Percentiles rank a stretch among this genome's conserved stretches.
Conservation (phyloP, 805 yeast species). For the Sugiyamaella boreocaroliniensis region DNA sequence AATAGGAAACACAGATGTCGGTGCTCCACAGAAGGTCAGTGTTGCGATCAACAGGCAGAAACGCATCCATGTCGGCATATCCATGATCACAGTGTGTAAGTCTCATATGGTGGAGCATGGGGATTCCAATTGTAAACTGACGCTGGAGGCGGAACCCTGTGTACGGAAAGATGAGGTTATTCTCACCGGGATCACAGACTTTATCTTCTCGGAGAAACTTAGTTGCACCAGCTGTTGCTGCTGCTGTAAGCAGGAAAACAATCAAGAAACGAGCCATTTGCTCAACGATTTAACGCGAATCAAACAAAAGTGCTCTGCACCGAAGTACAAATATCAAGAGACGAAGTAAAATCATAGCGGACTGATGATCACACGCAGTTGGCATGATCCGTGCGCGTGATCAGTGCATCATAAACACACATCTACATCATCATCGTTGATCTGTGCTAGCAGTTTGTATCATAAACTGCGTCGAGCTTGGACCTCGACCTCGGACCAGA, state of each 20-base stretch:
- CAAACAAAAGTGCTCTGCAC: too few relatives aligned
- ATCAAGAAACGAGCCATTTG: too few relatives aligned
- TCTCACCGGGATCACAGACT: conserved; percentile 33
- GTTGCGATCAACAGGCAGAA: conserved; percentile 29
- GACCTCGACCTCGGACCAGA: conserved; percentile 17
- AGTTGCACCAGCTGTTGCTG: conserved; percentile 9
- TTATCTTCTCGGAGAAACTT: conserved; percentile 29
- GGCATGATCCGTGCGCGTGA: too few relatives aligned
- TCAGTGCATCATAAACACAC: too few relatives aligned
- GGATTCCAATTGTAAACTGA: conserved; percentile 40
- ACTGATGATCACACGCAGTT: too few relatives aligned
- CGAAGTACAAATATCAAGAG: too few relatives aligned
- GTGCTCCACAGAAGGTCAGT: conserved; percentile 44
- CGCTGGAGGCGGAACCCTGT: conserved; percentile 53
- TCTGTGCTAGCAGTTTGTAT: neutral
- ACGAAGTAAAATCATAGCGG: too few relatives aligned
- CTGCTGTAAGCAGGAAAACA: neutral
- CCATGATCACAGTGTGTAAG: conserved; percentile 51
- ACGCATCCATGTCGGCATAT: conserved; percentile 38
- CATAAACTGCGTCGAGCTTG: conserved; percentile 3
- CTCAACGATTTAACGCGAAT: too few relatives aligned
- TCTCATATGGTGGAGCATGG: conserved; percentile 39
- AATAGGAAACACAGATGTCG: conserved; percentile 14
- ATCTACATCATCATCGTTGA: neutral
- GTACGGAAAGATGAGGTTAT: conserved; percentile 34